phyloP scores from a whole-genome alignment of 2,329 filamentous ascomycete genomes.

The Teratosphaeria destructans region DNA sequence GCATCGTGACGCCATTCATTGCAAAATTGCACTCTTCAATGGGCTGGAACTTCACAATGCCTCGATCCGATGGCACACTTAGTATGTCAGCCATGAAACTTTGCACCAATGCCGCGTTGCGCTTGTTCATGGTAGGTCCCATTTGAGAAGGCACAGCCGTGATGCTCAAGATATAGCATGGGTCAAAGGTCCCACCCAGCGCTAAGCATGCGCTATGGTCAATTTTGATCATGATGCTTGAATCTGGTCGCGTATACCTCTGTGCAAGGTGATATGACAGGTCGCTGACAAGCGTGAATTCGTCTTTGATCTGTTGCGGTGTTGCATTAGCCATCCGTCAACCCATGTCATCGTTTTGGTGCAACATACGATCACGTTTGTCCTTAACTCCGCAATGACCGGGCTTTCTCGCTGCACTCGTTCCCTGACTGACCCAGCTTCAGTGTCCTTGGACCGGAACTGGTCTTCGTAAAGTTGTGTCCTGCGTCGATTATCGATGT shows the following conservation, averaged over 20 bases:
- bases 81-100: constrained; percentile 62
- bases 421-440: constrained; percentile 24
- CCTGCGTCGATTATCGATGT: constrained; percentile 23
- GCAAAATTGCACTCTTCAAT: constrained; percentile 63
- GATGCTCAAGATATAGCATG: constrained; percentile 69
- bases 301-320: constrained; percentile 54
- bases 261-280: constrained; percentile 62
- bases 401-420: constrained; percentile 35
- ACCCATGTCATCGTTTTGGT: not conserved
- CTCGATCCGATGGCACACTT: constrained; percentile 54
- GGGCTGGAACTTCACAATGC: constrained; percentile 61
- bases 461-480: constrained; percentile 26
- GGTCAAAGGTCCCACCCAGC: constrained; percentile 64
- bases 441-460: constrained; percentile 23
- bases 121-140: constrained; percentile 65
- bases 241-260: constrained; percentile 64
- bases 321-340: constrained; percentile 3
- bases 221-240: constrained; percentile 65
- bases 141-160: constrained; percentile 59
- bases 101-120: constrained; percentile 69
- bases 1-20: constrained; percentile 58
- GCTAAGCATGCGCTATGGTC: constrained; percentile 65
- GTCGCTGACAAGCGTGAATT: constrained; percentile 63
- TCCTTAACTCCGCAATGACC: constrained; percentile 38
- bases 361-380: constrained; percentile 40